Evolutionary conservation across 345 rosid genomes (phyloP).

Genomic region (Lumnitzera littorea): DNA sequence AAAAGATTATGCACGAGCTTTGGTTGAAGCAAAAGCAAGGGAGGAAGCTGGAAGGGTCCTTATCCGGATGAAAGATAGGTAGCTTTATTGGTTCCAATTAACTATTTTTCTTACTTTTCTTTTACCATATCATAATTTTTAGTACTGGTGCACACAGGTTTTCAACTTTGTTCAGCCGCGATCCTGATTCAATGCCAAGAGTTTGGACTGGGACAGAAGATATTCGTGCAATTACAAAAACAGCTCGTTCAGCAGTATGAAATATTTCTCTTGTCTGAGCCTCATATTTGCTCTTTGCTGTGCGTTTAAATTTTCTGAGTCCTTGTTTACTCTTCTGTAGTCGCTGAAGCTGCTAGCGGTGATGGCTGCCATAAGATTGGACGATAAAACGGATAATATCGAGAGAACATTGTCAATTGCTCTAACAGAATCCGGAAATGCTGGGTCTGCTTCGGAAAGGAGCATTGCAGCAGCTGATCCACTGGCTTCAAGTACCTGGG

Average conservation of each 20-base stretch:
- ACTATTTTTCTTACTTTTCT: constrained; percentile 10
- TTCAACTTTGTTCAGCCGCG: constrained; percentile 71
- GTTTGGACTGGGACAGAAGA: constrained; percentile 95
- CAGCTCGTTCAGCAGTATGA: constrained; percentile 73
- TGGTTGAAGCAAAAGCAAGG: constrained; percentile 76
- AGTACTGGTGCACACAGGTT: constrained; percentile 39
- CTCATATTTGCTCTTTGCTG: neutral
- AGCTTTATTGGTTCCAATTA: constrained; percentile 8
- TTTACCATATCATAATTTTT: neutral
- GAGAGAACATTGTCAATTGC: constrained; percentile 49
- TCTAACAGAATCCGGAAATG: constrained; percentile 36
- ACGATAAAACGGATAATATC: constrained; percentile 54
- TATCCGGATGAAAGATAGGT: constrained; percentile 81
- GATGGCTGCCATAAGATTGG: constrained; percentile 70
- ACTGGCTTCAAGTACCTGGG: constrained; percentile 87
- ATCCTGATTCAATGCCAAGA: constrained; percentile 89
- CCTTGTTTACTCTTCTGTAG: constrained; percentile 19
- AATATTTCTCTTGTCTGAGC: constrained; percentile 22
- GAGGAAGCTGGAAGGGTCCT: constrained; percentile 71
- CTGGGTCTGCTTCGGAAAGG: constrained; percentile 30
- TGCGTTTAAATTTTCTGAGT: neutral
- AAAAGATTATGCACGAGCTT: constrained; percentile 52
- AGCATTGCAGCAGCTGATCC: constrained; percentile 52
- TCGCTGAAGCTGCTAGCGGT: constrained; percentile 79
- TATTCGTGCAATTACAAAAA: constrained; percentile 74